Evolutionary conservation across 768 basidiomycete genomes (phyloP), one percentile per base, ranked within the genome.

Genomic region (Tylopilus balloui): DNA sequence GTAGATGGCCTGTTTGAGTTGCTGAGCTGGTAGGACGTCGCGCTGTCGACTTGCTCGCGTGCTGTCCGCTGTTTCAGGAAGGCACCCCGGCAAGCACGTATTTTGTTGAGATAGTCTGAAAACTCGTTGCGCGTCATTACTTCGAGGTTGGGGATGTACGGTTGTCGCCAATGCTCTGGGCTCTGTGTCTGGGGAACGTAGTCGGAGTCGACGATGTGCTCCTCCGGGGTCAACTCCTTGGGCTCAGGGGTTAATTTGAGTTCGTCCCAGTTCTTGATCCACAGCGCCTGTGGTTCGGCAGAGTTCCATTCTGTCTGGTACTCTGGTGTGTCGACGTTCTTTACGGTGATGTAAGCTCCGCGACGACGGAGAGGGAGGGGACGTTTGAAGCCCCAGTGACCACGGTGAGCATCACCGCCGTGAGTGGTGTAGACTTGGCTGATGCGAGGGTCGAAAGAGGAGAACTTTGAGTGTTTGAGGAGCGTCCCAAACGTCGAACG

Each of bases 381-480:
- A 0, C 90, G 84, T 68, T 94, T 94, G 53, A 93, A 72, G 20
- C 91, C 91, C 79, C 82, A 94, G 71, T 91, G 78, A 46, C 88
- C 88, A 23, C 89, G 80, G 56, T 84, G 74, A 12, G 83, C 80
- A 62, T 88, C 76, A 36, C 84, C 84, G 19, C 79, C 76, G 39
- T 79, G 77, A 0, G 89, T 72, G 14, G 82, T 78, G 68, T 92
- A 93, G 17, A 89, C 79, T 60, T 92, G 90, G 39, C 78, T 77
- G 51, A 94, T 88, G 39, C 65, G 60, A 0, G 86, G 87, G 70
- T 91, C 86, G 64, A 75, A 91, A 11, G 84, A 72, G 10, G 89
- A 83, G 68, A 93, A 92, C 54, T 85, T 86, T 28, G 92, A 92
- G 38, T 83, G 80, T 24, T 86, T 83, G 42, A 94, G 77, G 42